phyloP scores from a whole-genome alignment of 1,284 basidiomycete genomes.

The Kwoniella shivajii region DNA sequence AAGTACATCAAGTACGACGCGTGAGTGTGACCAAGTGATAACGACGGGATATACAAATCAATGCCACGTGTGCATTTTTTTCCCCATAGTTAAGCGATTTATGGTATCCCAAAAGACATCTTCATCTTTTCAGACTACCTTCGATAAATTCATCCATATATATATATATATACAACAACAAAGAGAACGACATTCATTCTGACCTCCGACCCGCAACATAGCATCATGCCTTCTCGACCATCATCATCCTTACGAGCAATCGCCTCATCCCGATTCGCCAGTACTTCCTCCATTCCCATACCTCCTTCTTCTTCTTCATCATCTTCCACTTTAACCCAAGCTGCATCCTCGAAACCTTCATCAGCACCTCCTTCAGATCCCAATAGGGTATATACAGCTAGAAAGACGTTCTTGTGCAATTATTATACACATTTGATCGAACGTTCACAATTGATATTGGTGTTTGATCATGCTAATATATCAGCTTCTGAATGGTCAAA shows the following conservation, averaged over 20 bases:
- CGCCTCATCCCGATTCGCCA: constrained; percentile 1
- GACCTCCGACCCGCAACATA: no score
- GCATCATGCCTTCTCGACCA: constrained; percentile 6
- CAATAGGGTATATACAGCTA: constrained; percentile 40
- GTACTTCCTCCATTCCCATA: neutral
- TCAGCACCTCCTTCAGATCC: constrained; percentile 5
- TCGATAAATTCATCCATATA: no score
- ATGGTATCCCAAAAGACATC: no score
- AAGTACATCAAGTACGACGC: no score
- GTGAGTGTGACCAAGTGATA: neutral
- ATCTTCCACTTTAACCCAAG: constrained; percentile 13
- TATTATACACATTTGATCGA: constrained; percentile 52
- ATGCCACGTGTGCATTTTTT: neutral
- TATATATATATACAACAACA: no score
- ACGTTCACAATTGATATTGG: constrained; percentile 47
- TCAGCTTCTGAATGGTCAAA: constrained; percentile 42
- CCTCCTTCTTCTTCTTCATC: constrained; percentile 7
- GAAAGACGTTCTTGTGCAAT: constrained; percentile 53
- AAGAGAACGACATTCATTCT: no score
- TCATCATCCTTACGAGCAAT: neutral
- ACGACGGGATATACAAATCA: neutral
- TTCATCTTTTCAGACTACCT: no score
- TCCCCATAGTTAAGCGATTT: no score
- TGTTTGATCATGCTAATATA: constrained; percentile 55
- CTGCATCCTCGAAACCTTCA: constrained; percentile 7